phyloP scores from a whole-genome alignment of 495 filamentous ascomycete genomes.

The Penicillium herquei region DNA sequence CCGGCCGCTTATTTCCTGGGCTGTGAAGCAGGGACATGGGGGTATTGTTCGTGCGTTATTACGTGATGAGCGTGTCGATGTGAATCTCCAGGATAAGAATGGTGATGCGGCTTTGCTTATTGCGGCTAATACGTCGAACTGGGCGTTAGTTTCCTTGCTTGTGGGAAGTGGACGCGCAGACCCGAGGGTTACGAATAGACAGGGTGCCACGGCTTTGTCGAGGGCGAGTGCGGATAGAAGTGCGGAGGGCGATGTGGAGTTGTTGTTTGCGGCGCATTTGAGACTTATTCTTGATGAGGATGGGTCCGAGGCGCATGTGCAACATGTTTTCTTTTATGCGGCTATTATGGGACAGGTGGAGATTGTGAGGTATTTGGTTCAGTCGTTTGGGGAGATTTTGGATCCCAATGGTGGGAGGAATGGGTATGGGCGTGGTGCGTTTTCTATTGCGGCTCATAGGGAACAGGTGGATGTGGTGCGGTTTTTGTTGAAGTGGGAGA shows the following conservation, averaged over 20 bases:
- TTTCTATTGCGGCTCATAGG: slow-evolving; percentile 18
- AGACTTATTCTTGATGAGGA: slow-evolving; percentile 19
- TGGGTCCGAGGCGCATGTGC: slow-evolving; percentile 13
- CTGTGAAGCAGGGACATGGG: slow-evolving; percentile 27
- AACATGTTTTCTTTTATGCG: slow-evolving; percentile 26
- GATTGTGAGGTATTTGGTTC: slow-evolving; percentile 19
- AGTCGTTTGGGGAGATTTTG: slow-evolving; percentile 17
- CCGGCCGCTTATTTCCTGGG: slow-evolving; percentile 39
- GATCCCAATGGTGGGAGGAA: slow-evolving; percentile 17
- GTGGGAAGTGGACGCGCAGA: slow-evolving; percentile 10
- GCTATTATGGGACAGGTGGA: slow-evolving; percentile 22
- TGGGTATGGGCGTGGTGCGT: slow-evolving; percentile 18
- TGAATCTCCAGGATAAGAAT: slow-evolving; percentile 22
- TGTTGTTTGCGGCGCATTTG: slow-evolving; percentile 23
- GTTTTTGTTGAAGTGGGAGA: slow-evolving; percentile 18
- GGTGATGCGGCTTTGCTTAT: slow-evolving; percentile 22
- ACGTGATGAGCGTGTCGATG: slow-evolving; percentile 16
- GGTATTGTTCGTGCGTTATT: slow-evolving; percentile 24
- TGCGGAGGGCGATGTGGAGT: not conserved
- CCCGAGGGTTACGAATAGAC: slow-evolving; percentile 17
- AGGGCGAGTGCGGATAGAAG: slow-evolving; percentile 5
- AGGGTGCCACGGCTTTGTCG: slow-evolving; percentile 19
- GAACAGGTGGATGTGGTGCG: slow-evolving; percentile 15
- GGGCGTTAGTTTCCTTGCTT: slow-evolving; percentile 8
- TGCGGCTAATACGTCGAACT: slow-evolving; percentile 7